Percentiles rank a stretch among this genome's conserved stretches.
phyloP scores from a whole-genome alignment of 1,139 yeast species.

The Blastobotrys petasosporus region DNA sequence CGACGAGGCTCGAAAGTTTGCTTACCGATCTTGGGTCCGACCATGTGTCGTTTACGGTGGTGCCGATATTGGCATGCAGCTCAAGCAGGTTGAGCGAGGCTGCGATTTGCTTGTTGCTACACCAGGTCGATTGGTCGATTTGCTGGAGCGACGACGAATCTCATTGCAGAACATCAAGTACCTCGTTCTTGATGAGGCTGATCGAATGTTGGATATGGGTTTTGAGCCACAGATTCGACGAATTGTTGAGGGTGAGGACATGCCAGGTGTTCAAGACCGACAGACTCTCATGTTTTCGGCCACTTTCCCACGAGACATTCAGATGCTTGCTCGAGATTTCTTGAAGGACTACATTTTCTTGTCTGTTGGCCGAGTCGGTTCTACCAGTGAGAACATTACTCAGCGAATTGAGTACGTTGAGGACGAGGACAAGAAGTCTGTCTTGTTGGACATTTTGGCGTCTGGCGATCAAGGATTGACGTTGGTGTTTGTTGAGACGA shows the following conservation, averaged over 20 bases:
- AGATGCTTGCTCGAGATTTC: conserved; percentile 94
- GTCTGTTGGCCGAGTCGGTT: conserved; percentile 97
- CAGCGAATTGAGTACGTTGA: conserved; percentile 91
- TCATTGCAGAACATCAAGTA: conserved; percentile 86
- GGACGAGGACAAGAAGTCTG: conserved; percentile 90
- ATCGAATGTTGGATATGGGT: conserved; percentile 99
- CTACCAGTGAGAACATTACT: conserved; percentile 95
- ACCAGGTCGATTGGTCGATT: conserved; percentile 97
- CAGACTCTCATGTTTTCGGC: conserved; percentile 98
- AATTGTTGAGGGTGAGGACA: conserved; percentile 94
- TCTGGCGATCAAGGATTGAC: conserved; percentile 77
- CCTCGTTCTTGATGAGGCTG: conserved; percentile 97
- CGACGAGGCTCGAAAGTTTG: conserved; percentile 92
- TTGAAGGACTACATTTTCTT: conserved; percentile 91
- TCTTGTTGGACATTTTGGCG: conserved; percentile 80
- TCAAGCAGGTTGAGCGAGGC: conserved; percentile 85
- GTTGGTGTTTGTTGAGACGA: conserved; percentile 93
- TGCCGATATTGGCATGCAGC: conserved; percentile 84
- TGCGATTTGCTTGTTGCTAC: conserved; percentile 96
- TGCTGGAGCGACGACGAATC: conserved; percentile 89
- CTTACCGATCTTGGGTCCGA: conserved; percentile 97
- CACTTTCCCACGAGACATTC: conserved; percentile 97
- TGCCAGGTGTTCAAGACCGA: conserved; percentile 87
- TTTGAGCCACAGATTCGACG: conserved; percentile 99
- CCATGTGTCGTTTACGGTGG: conserved; percentile 98